Percentiles rank a stretch among this genome's conserved stretches.
Evolutionary conservation across 371 early-diverging fungal genomes (phyloP).

Genomic region (Mortierella sp.): DNA sequence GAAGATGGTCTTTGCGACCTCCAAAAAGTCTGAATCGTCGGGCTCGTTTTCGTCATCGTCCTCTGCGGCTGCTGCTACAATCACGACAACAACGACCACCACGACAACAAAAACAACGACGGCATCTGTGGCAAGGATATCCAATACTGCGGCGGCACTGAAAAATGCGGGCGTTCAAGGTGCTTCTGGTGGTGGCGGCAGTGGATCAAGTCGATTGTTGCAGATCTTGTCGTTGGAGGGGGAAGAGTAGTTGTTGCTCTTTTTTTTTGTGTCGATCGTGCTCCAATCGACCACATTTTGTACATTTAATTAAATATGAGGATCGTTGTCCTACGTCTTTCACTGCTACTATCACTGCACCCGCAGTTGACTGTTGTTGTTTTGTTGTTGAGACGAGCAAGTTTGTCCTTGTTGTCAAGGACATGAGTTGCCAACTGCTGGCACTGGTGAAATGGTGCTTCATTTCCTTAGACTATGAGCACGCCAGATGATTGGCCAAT

Average conservation of each 20-base stretch:
- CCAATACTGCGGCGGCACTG: background rate
- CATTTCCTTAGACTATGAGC: too few relatives aligned
- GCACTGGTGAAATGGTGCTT: too few relatives aligned
- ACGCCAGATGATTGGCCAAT: too few relatives aligned
- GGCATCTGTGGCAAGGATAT: background rate
- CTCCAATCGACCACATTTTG: too few relatives aligned
- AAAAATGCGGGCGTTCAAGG: background rate
- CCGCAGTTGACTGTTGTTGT: too few relatives aligned
- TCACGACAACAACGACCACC: background rate
- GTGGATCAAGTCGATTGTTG: background rate
- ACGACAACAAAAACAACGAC: background rate
- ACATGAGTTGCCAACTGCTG: too few relatives aligned
- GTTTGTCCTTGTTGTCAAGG: too few relatives aligned
- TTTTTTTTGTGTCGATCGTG: too few relatives aligned
- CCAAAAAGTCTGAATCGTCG: conserved; percentile 10
- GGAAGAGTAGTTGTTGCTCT: background rate
- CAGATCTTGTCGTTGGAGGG: conserved; percentile 4
- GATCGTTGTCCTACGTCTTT: too few relatives aligned
- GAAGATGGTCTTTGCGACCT: conserved; percentile 42
- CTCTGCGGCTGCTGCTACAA: background rate
- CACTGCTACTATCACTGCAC: too few relatives aligned
- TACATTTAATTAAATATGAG: too few relatives aligned
- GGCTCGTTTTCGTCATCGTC: conserved; percentile 1
- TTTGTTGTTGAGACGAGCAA: too few relatives aligned
- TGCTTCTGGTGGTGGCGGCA: background rate